A percentile compares a stretch with the other conserved stretches of the same genome.
Evolutionary conservation across 2,329 filamentous ascomycete genomes (phyloP).

Genomic region (Triangularia setosa): DNA sequence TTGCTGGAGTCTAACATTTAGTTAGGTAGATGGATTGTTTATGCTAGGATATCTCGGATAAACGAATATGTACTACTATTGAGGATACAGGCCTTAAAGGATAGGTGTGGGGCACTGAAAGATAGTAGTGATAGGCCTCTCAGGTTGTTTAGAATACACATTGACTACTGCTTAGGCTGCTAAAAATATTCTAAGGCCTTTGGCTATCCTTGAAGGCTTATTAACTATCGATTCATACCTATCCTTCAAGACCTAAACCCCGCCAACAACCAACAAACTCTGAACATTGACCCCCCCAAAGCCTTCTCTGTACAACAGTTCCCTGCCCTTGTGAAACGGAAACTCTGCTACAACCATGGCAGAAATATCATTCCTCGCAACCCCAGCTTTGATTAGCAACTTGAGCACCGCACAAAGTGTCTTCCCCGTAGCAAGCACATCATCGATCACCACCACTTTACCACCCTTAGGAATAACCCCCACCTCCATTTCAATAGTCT

Average conservation of each 20-base stretch:
- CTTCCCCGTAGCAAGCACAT: conserved; percentile 54
- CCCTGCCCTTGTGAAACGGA: conserved; percentile 49
- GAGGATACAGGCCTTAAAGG: no score
- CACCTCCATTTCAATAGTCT: conserved; percentile 47
- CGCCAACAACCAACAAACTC: conserved; percentile 50
- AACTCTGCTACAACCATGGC: conserved; percentile 58
- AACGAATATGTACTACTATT: no score
- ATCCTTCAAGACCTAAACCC: conserved; percentile 33
- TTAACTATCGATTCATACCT: no score
- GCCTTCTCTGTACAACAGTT: conserved; percentile 41
- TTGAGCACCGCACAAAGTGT: conserved; percentile 52
- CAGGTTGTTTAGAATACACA: no score
- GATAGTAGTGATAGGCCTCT: no score
- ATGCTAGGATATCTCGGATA: no score
- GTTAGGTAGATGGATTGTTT: no score
- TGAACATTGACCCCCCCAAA: conserved; percentile 49
- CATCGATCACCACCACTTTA: conserved; percentile 55
- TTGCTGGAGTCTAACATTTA: no score
- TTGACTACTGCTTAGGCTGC: no score
- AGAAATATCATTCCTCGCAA: conserved; percentile 39
- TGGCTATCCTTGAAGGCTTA: no score
- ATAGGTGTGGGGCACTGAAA: no score
- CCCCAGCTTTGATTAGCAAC: conserved; percentile 39
- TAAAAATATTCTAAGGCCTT: no score
- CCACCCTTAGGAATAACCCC: conserved; percentile 37